phyloP scores from a whole-genome alignment of 768 basidiomycete species.

The Leccinum subtestaceum region DNA sequence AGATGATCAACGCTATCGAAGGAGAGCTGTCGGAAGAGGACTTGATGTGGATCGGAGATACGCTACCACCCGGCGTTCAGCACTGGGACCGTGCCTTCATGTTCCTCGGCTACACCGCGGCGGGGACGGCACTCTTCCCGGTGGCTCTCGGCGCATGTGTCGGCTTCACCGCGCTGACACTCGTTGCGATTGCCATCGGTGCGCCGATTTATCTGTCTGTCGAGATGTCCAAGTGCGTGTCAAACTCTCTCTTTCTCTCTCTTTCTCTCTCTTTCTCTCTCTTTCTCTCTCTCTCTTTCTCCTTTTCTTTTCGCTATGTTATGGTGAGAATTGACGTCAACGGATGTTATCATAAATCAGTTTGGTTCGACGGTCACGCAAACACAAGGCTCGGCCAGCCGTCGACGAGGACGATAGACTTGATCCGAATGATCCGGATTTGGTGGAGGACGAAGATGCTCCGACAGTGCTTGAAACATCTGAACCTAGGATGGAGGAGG shows the following conservation, averaged over 20 bases:
- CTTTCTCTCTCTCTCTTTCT: neutral
- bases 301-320: neutral
- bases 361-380: neutral
- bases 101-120: neutral
- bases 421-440: neutral
- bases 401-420: neutral
- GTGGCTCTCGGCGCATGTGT: slow-evolving; percentile 16
- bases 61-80: slow-evolving; percentile 15
- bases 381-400: neutral
- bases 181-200: neutral
- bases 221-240: neutral
- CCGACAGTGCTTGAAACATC: neutral
- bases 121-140: slow-evolving; percentile 4
- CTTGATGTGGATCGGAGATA: slow-evolving; percentile 17
- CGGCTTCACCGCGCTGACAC: neutral
- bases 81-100: slow-evolving; percentile 12
- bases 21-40: slow-evolving; percentile 17
- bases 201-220: neutral
- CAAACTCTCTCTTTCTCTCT: neutral
- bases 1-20: slow-evolving; percentile 21
- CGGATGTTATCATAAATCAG: neutral
- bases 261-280: neutral
- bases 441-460: neutral
- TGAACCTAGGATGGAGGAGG: neutral
- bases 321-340: neutral